These are phyloP conservation scores for Sporisorium sorghi DNA, from an alignment of 1,284 basidiomycete genomes.

Conservation along the genomic window DNA sequence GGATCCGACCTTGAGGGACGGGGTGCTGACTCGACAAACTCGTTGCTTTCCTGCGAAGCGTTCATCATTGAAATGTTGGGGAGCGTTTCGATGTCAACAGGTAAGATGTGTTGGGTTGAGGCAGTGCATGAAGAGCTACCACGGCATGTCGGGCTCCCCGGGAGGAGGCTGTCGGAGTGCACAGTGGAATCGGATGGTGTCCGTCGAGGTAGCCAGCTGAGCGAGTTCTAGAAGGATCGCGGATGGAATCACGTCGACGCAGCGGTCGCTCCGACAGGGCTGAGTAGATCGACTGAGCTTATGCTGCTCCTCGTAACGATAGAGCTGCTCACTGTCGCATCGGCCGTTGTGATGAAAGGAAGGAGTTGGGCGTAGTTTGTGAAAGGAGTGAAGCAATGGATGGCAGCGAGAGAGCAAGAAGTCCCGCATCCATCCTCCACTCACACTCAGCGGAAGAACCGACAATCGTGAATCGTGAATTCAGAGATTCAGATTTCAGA, in stretches of 20 bases:
- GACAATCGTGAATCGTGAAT: too few species aligned
- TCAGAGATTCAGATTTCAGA: too few species aligned
- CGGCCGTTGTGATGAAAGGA: neutral
- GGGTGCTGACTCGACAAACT: conserved; percentile 12
- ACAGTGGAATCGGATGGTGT: neutral
- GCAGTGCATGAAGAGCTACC: neutral
- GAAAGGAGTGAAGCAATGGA: too few species aligned
- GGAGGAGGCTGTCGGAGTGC: neutral
- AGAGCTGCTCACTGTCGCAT: too few species aligned
- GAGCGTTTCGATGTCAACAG: neutral
- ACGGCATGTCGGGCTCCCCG: neutral
- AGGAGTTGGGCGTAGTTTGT: too few species aligned
- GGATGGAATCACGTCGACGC: neutral
- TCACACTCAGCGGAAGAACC: conserved; percentile 6
- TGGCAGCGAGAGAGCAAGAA: neutral
- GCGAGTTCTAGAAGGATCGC: neutral
- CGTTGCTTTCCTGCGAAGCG: conserved; percentile 11
- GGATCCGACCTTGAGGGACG: neutral
- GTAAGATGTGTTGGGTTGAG: neutral
- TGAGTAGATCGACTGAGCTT: neutral
- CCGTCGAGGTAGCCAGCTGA: conserved; percentile 1
- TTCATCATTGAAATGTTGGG: neutral
- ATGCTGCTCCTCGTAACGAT: too few species aligned
- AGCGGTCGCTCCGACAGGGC: neutral
- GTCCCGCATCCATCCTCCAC: neutral